These are phyloP conservation scores for Clavispora carvajalis DNA, from an alignment of 805 yeast genomes.

Conservation along the genomic window DNA sequence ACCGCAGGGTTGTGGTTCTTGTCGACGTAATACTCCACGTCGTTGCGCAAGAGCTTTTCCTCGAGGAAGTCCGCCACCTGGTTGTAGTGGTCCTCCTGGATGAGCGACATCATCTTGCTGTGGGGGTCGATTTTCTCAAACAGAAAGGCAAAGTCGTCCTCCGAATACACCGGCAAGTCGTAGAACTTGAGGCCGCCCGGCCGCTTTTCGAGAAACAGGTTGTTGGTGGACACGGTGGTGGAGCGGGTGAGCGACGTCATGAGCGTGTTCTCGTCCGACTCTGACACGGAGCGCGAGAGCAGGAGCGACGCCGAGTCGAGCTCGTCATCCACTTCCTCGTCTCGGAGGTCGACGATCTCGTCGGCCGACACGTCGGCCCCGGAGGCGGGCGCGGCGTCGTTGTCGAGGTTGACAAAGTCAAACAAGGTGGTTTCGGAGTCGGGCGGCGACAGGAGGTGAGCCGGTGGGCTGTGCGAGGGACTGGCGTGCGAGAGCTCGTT, in stretches of 20 bases:
- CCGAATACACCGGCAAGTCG: conserved; percentile 29
- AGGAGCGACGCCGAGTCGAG: conserved; percentile 25
- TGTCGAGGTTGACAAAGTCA: conserved; percentile 23
- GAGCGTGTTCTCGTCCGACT: conserved; percentile 28
- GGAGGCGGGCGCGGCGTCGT: conserved; percentile 1
- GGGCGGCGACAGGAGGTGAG: not conserved
- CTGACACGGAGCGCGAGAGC: conserved; percentile 34
- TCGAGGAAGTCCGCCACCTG: conserved; percentile 37
- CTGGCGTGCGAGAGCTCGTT: conserved; percentile 21
- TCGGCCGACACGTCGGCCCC: conserved; percentile 14
- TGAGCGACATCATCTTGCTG: conserved; percentile 18
- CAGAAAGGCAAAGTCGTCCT: conserved; percentile 15
- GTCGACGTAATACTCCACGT: conserved; percentile 30
- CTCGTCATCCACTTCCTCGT: conserved; percentile 18
- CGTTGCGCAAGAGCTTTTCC: conserved; percentile 35
- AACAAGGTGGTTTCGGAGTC: conserved; percentile 17
- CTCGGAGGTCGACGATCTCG: conserved; percentile 10
- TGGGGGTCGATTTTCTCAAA: conserved; percentile 13
- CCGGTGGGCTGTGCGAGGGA: conserved; percentile 3
- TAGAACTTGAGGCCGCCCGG: conserved; percentile 20
- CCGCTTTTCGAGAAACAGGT: conserved; percentile 15
- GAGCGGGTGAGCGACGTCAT: conserved; percentile 38
- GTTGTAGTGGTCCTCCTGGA: conserved; percentile 35
- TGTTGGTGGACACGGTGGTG: conserved; percentile 35
- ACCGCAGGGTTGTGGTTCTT: conserved; percentile 3